Conservation (phyloP, 352 stramenopile species). For the Blastocystis hominis region DNA sequence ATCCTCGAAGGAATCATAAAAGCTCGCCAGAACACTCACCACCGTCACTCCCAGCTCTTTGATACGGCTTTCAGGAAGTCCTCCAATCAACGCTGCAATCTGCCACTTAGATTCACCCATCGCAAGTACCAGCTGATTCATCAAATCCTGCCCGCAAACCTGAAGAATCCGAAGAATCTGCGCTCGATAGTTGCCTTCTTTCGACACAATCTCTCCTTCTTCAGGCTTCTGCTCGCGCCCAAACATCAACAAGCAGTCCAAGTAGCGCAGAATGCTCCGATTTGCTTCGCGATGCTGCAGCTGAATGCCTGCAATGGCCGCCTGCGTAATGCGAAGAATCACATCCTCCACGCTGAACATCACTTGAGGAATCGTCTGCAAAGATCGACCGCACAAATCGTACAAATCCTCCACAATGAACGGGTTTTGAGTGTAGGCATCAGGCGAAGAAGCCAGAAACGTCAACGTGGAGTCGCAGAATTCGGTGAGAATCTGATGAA, state of each 20-base stretch:
- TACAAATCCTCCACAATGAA: slow-evolving; percentile 15
- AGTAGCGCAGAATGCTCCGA: not conserved
- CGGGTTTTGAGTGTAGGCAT: not conserved
- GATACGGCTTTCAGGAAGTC: not conserved
- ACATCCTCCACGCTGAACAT: not conserved
- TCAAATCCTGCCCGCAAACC: not conserved
- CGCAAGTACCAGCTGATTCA: slow-evolving; percentile 1
- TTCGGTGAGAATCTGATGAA: not conserved
- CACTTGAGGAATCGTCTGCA: not conserved
- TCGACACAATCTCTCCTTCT: not conserved
- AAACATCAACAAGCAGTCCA: not conserved
- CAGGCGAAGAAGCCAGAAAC: not conserved
- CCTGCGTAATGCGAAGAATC: not conserved
- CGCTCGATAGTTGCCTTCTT: not conserved
- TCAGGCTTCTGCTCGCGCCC: not conserved
- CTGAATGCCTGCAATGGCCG: not conserved
- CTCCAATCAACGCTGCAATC: not conserved
- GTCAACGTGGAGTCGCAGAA: slow-evolving; percentile 23
- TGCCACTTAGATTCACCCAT: not conserved
- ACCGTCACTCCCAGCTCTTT: not conserved
- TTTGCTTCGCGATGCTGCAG: slow-evolving; percentile 23
- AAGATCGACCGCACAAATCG: not conserved
- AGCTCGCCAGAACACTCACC: not conserved
- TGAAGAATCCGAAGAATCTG: not conserved
- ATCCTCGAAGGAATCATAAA: not conserved